phyloP scores from a whole-genome alignment of 2,329 filamentous ascomycete species.

The Cladosporium sp. region DNA sequence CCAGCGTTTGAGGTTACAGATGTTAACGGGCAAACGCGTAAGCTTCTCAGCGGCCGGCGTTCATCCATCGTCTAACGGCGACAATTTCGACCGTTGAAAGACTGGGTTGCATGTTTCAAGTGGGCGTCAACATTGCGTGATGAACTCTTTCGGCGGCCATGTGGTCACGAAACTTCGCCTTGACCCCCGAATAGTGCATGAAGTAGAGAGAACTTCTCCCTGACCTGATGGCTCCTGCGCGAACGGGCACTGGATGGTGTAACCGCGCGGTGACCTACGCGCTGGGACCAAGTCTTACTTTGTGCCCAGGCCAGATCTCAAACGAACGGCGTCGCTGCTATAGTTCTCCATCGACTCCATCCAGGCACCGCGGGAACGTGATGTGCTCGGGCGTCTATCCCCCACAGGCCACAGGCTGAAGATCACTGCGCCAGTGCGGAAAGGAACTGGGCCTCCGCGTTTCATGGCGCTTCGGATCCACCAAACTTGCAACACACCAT shows the following conservation, averaged over 20 bases:
- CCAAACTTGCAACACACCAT: constrained; percentile 9
- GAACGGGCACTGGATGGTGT: constrained; percentile 3
- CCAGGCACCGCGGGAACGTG: not conserved
- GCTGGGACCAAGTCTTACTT: constrained; percentile 4
- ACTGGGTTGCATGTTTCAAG: constrained; percentile 13
- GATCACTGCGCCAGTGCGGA: not conserved
- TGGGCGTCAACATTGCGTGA: not conserved
- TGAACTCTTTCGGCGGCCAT: not conserved
- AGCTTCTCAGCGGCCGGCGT: constrained; percentile 9
- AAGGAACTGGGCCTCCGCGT: constrained; percentile 14
- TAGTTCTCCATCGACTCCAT: not conserved
- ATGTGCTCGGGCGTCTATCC: not conserved
- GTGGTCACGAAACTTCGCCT: not conserved
- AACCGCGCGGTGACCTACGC: not conserved
- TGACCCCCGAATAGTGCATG: constrained; percentile 10
- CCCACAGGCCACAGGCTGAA: not conserved
- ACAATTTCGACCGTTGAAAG: not conserved
- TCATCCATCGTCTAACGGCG: constrained; percentile 11
- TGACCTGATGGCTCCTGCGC: not conserved
- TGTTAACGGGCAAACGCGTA: constrained; percentile 10
- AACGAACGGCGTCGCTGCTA: not conserved
- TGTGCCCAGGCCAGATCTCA: not conserved
- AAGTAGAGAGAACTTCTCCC: not conserved
- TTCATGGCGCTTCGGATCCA: constrained; percentile 8
- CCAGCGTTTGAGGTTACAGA: constrained; percentile 7